Conservation (phyloP, 441 rosid genomes). For the Corymbia calophylla region DNA sequence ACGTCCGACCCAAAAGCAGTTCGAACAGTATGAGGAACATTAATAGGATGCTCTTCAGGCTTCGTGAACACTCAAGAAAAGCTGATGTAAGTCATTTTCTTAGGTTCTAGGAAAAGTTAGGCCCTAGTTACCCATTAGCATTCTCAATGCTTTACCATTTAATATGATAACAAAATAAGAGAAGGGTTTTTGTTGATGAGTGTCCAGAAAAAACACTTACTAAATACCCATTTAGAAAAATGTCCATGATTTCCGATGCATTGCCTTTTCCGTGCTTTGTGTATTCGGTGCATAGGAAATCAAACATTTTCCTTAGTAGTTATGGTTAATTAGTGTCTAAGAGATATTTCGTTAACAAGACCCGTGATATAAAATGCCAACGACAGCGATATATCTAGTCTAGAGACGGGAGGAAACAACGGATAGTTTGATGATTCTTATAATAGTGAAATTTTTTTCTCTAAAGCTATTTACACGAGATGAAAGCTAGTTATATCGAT, state of each 20-base stretch:
- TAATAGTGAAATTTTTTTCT: background rate
- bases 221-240: background rate
- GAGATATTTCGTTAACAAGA: background rate
- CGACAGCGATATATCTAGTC: background rate
- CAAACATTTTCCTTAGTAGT: background rate
- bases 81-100: background rate
- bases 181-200: background rate
- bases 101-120: background rate
- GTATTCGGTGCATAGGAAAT: background rate
- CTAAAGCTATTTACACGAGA: background rate
- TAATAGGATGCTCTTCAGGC: background rate
- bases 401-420: background rate
- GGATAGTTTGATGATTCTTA: background rate
- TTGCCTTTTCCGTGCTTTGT: background rate
- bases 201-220: background rate
- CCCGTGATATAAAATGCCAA: background rate
- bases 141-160: background rate
- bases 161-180: background rate
- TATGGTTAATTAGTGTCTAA: background rate
- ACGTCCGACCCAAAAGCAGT: background rate
- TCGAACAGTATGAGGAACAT: background rate
- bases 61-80: background rate
- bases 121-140: background rate
- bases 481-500: background rate
- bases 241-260: background rate